These are phyloP conservation scores for Clarireedia sp. DNA, from an alignment of 2,329 filamentous ascomycete species.

Conservation along the genomic window DNA sequence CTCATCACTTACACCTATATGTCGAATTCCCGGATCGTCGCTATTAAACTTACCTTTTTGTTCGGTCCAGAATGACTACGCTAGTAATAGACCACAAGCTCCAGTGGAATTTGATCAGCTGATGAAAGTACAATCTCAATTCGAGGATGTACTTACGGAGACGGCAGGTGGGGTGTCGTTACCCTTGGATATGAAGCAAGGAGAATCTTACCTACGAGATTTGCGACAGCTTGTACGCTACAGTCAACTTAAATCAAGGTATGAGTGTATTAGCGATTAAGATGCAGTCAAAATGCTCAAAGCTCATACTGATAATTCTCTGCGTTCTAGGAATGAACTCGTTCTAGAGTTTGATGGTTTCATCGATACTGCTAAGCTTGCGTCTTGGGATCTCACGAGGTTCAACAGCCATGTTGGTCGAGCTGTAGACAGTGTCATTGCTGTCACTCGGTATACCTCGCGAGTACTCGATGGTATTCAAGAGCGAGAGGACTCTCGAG, in stretches of 20 bases:
- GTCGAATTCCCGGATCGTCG: constrained; percentile 58
- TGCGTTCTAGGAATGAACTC: constrained; percentile 51
- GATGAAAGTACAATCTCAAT: constrained; percentile 65
- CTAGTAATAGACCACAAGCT: constrained; percentile 18
- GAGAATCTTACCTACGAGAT: constrained; percentile 66
- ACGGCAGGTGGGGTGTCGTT: constrained; percentile 58
- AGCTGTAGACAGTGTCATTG: constrained; percentile 66
- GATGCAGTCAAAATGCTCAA: too few relatives aligned
- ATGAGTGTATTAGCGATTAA: constrained; percentile 3
- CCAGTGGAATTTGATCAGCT: constrained; percentile 61
- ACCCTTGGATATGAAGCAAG: constrained; percentile 71
- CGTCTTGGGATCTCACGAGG: constrained; percentile 58
- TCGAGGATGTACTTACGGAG: constrained; percentile 66
- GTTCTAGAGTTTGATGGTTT: constrained; percentile 70
- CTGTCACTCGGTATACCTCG: constrained; percentile 68
- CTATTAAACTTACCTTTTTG: constrained; percentile 60
- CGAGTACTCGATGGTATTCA: constrained; percentile 33
- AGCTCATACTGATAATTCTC: background rate
- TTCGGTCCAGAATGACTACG: constrained; percentile 20
- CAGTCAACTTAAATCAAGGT: constrained; percentile 54
- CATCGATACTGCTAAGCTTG: constrained; percentile 57
- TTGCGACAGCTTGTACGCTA: constrained; percentile 64
- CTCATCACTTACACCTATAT: constrained; percentile 59
- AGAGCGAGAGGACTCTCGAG: constrained; percentile 22
- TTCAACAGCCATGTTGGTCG: constrained; percentile 73